Evolutionary conservation across 106 monocot species (phyloP).

Genomic region (Dendrobium catenatum): DNA sequence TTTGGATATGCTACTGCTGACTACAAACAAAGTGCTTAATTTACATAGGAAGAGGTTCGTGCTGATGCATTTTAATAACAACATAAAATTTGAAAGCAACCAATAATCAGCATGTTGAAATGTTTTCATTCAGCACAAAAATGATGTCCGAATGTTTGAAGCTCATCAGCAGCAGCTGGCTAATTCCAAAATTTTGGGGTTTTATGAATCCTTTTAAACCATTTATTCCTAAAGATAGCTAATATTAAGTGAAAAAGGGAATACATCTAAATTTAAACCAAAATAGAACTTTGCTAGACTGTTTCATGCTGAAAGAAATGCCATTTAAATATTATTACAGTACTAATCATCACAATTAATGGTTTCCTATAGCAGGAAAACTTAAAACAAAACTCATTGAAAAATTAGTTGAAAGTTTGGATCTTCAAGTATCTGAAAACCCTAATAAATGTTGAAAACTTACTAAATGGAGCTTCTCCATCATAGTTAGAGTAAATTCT

Average conservation of each 20-base stretch:
- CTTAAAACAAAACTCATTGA: not conserved
- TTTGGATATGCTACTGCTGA: too few relatives aligned
- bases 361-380: not conserved
- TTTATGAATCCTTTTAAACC: too few relatives aligned
- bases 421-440: not conserved
- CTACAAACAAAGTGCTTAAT: too few relatives aligned
- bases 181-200: not conserved
- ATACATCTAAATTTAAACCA: too few relatives aligned
- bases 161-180: not conserved
- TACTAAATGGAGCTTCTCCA: constrained; percentile 14
- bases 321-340: not conserved
- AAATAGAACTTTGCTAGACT: not conserved
- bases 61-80: too few relatives aligned
- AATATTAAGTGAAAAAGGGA: too few relatives aligned
- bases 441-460: not conserved
- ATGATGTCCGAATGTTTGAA: not conserved
- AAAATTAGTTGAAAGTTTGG: not conserved
- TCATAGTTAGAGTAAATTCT: constrained; percentile 9
- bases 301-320: not conserved
- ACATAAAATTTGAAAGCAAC: not conserved
- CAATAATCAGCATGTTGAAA: not conserved
- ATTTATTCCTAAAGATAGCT: too few relatives aligned
- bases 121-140: not conserved
- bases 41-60: too few relatives aligned
- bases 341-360: not conserved